Percentiles rank a stretch among this genome's conserved stretches.
Evolutionary conservation across 1,139 yeast species (phyloP).

Genomic region (Debaryomyces psychrophilus): DNA sequence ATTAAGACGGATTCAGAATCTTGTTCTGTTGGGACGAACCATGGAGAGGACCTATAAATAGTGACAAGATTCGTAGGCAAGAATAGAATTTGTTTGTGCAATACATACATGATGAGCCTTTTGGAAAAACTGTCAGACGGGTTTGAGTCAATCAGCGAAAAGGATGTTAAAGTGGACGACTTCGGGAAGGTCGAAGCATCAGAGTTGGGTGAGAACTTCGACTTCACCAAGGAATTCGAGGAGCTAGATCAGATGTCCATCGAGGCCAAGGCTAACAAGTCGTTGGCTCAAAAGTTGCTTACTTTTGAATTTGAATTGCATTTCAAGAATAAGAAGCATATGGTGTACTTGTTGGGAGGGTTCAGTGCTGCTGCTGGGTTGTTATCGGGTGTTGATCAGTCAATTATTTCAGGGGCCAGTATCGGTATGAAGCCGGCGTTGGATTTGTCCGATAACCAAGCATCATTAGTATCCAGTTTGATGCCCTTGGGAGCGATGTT

Average conservation of each 20-base stretch:
- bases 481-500: conserved; percentile 66
- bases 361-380: conserved; percentile 64
- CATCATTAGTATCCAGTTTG: conserved; percentile 52
- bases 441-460: conserved; percentile 34
- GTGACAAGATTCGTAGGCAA: not conserved
- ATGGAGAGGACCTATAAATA: not conserved
- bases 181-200: conserved; percentile 8
- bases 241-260: conserved; percentile 27
- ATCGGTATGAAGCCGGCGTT: conserved; percentile 50
- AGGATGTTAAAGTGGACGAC: conserved; percentile 8
- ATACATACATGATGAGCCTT: conserved; percentile 12
- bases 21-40: not conserved
- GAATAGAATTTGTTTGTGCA: not conserved
- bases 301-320: conserved; percentile 29
- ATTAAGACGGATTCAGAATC: not conserved
- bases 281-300: conserved; percentile 27
- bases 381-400: conserved; percentile 60
- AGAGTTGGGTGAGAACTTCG: conserved; percentile 22
- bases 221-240: conserved; percentile 30
- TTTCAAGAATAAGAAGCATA: conserved; percentile 46
- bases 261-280: conserved; percentile 20
- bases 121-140: conserved; percentile 15
- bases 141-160: conserved; percentile 11
- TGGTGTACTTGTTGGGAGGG: conserved; percentile 50
- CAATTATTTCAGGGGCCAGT: conserved; percentile 60